A percentile compares a stretch with the other conserved stretches of the same genome.
These are phyloP conservation scores for Dipteronia sinensis DNA, from an alignment of 345 rosid genomes.

Conservation along the genomic window DNA sequence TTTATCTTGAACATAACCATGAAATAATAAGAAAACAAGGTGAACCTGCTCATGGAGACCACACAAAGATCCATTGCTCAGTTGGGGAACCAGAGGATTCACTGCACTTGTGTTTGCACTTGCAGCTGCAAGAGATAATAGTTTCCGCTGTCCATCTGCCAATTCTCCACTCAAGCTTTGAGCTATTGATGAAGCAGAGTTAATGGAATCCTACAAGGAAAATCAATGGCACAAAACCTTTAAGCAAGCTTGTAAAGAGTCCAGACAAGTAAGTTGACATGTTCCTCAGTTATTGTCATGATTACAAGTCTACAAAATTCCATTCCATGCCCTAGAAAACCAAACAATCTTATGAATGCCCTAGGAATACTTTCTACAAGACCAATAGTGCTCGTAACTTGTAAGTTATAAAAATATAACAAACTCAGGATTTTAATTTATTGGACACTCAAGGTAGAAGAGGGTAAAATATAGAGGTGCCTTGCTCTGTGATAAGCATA, in stretches of 20 bases:
- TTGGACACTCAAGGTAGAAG: background rate
- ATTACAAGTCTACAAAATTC: too few relatives aligned
- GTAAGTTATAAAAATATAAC: background rate
- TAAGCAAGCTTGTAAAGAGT: too few relatives aligned
- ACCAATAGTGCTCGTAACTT: too few relatives aligned
- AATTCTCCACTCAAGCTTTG: conserved; percentile 73
- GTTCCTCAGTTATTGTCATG: too few relatives aligned
- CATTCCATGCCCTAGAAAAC: too few relatives aligned
- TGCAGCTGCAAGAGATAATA: conserved; percentile 66
- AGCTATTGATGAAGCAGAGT: conserved; percentile 67
- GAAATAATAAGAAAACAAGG: conserved; percentile 3
- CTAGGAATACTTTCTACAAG: too few relatives aligned
- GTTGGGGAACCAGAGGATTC: conserved; percentile 54
- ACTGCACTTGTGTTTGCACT: conserved; percentile 60
- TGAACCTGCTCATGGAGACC: conserved; percentile 66
- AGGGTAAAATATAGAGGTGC: background rate
- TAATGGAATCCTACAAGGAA: conserved; percentile 69
- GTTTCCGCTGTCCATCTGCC: conserved; percentile 76
- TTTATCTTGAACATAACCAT: background rate
- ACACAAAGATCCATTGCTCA: conserved; percentile 68
- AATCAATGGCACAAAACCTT: too few relatives aligned
- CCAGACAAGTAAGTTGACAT: too few relatives aligned
- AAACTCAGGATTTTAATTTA: background rate
- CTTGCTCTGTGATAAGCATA: background rate
- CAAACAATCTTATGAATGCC: too few relatives aligned